Evolutionary conservation across 371 early-diverging fungal genomes (phyloP), one percentile per base, ranked within the genome.

Genomic region (Mucor sp.): DNA sequence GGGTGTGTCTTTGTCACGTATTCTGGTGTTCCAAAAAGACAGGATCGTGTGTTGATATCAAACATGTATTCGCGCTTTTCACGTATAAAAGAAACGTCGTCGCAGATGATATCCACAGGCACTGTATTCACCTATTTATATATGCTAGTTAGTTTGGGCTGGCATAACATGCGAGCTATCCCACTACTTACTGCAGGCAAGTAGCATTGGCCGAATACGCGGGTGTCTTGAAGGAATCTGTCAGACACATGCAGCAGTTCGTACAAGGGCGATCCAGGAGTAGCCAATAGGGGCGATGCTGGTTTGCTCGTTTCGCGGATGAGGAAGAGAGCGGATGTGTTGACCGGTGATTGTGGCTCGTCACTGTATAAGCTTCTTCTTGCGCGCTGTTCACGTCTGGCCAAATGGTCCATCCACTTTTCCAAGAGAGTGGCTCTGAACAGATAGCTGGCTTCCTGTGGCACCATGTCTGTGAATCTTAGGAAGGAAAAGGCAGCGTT

Each of bases 91-190:
- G 85, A 81, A 15, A 82, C 78, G 60, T 93, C 92, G 41, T 87
- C 80, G 63, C 93, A 90, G 3, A 89, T 59, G 17, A 83, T 63
- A 41, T 90, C 89, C 12, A 87, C 84, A 1, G 93, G 90, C 6
- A 92, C 89, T 15, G 94, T 83, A 21, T 89, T 81, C 0, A 82
- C 91, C 68, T 82, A 76, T 32, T 30, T 6, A 15, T 1, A 43
- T 7, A 19, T 5, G 7, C n/a, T 7, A 0, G 44, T 44, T 44
- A 44, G 44, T 44, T n/a, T 44, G n/a, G 7, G 19, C 19, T 0
- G 19, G 17, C n/a, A 44, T 44, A 1, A 19, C 2, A 44, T 44
- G 8, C 12, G 37, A 14, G 8, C 30, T 6, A 30, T n/a, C 7
- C 1, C 17, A 43, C 72, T 69, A 43, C 72, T 69, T 74, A 76